A percentile compares a stretch with the other conserved stretches of the same genome.
Conservation (phyloP, 2,329 filamentous ascomycete species). For the Aquanectria penicillioides region DNA sequence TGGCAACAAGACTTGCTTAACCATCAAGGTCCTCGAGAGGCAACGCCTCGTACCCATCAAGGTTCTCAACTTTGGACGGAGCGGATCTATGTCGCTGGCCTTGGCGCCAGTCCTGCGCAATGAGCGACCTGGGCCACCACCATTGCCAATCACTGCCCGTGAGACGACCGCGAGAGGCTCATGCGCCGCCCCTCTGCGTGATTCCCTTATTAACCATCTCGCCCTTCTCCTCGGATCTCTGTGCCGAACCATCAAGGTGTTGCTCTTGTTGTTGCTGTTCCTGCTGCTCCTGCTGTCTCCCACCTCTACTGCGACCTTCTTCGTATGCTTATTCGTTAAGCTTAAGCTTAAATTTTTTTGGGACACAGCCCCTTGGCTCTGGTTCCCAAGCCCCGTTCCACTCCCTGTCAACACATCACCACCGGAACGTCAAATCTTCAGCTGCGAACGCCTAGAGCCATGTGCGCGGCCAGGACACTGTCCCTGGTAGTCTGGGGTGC, state of each 20-base stretch:
- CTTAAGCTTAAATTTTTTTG: slow-evolving; percentile 3
- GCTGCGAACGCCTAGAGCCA: neutral
- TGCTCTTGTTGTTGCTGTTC: neutral
- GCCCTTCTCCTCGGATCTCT: slow-evolving; percentile 2
- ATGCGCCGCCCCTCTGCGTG: neutral
- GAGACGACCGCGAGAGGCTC: neutral
- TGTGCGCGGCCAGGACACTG: slow-evolving; percentile 26
- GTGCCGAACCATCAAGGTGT: neutral
- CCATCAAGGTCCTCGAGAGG: slow-evolving; percentile 36
- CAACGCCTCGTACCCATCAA: slow-evolving; percentile 13
- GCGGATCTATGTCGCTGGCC: slow-evolving; percentile 6
- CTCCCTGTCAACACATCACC: neutral
- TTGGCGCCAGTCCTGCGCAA: slow-evolving; percentile 22
- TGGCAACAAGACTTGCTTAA: slow-evolving; percentile 19
- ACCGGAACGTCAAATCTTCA: neutral
- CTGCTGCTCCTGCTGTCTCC: neutral
- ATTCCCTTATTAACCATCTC: neutral
- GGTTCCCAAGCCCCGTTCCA: neutral
- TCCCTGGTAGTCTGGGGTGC: slow-evolving; percentile 32
- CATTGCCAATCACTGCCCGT: neutral
- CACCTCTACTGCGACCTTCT: neutral
- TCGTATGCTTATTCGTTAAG: slow-evolving; percentile 12
- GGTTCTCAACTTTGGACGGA: slow-evolving; percentile 5
- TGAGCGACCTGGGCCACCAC: neutral
- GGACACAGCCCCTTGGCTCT: neutral